Percentiles rank a stretch among this genome's conserved stretches.
Evolutionary conservation across 1,284 basidiomycete genomes (phyloP).

Genomic region (Pholiota adiposa): DNA sequence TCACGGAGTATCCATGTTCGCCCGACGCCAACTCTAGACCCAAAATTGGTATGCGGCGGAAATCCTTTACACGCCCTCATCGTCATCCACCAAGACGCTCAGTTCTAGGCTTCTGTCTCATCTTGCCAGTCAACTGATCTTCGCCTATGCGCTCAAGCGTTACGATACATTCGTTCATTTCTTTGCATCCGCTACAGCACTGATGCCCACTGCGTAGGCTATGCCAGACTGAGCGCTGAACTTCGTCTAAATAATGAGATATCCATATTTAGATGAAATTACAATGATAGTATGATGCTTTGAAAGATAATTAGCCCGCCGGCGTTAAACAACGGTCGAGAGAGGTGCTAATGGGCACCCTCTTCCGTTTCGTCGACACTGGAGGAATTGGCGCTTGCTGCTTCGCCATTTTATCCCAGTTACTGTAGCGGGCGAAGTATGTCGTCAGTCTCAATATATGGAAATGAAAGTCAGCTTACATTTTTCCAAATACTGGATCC

Average conservation of each 20-base stretch:
- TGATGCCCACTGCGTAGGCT: too few relatives aligned
- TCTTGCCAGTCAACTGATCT: too few relatives aligned
- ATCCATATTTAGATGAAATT: too few relatives aligned
- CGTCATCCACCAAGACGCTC: neutral
- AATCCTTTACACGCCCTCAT: neutral
- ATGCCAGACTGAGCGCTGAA: too few relatives aligned
- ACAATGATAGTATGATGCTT: neutral
- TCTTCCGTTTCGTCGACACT: constrained; percentile 10
- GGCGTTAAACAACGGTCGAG: neutral
- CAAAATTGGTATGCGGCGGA: neutral
- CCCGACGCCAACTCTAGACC: neutral
- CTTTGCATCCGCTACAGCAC: too few relatives aligned
- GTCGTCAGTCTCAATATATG: too few relatives aligned
- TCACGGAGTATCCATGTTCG: neutral
- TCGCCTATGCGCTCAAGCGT: too few relatives aligned
- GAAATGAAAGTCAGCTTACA: constrained; percentile 12
- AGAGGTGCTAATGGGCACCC: constrained; percentile 7
- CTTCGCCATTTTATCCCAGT: constrained; percentile 18
- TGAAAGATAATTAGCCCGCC: neutral
- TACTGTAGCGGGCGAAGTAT: too few relatives aligned
- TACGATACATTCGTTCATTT: too few relatives aligned
- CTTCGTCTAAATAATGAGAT: too few relatives aligned
- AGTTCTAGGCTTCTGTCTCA: too few relatives aligned
- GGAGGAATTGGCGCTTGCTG: constrained; percentile 15
- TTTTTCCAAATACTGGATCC: constrained; percentile 16